Percentiles rank a stretch among this genome's conserved stretches.
Evolutionary conservation across 306 rosid species (phyloP).

Genomic region (Lathyrus oleraceus): DNA sequence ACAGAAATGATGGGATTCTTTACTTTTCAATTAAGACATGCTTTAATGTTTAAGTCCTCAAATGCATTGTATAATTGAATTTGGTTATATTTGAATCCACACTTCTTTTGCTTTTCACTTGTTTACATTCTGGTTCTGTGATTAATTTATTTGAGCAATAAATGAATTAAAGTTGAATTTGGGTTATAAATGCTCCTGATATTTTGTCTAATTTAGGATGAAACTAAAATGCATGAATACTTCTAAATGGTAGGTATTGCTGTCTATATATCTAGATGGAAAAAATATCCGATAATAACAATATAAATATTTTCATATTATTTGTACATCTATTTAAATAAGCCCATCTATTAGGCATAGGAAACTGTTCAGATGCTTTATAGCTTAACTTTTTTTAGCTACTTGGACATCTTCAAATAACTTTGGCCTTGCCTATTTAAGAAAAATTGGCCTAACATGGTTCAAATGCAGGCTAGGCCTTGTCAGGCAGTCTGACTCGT

Average conservation of each 20-base stretch:
- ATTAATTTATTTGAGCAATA: no score
- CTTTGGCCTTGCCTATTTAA: neutral
- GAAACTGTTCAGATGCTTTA: neutral
- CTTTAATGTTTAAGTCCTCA: no score
- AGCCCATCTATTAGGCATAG: neutral
- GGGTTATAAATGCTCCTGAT: no score
- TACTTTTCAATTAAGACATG: neutral
- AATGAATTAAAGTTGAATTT: no score
- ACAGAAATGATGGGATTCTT: neutral
- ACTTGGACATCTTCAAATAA: neutral
- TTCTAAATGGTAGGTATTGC: neutral
- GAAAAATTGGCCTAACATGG: neutral
- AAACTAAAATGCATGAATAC: no score
- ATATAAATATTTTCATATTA: neutral
- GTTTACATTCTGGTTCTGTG: no score
- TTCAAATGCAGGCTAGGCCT: neutral
- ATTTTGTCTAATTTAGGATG: no score
- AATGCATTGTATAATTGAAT: no score
- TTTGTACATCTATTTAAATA: neutral
- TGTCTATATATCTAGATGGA: neutral
- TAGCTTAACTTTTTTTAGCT: neutral
- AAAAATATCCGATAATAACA: neutral
- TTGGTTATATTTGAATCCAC: no score
- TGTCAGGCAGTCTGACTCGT: no score
- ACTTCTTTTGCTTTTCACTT: no score